Percentiles rank a stretch among this genome's conserved stretches.
phyloP scores from a whole-genome alignment of 345 rosid species.

The Cardiospermum halicacabum region DNA sequence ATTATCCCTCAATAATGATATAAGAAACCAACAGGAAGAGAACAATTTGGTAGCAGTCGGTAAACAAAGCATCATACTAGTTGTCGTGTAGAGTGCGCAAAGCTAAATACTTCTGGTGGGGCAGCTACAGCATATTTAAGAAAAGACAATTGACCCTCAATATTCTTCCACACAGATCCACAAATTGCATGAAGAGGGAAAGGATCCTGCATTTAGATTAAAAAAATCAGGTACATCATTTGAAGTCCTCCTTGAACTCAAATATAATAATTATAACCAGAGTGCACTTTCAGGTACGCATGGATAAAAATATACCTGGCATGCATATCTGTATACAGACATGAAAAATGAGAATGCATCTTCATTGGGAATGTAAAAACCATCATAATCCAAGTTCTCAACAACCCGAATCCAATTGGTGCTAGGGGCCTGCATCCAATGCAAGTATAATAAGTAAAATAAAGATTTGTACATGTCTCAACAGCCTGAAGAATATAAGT shows the following conservation, averaged over 20 bases:
- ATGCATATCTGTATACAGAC: conserved; percentile 72
- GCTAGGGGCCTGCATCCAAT: conserved; percentile 67
- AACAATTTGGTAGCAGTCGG: background rate
- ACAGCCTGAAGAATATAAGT: background rate
- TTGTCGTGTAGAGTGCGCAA: conserved; percentile 72
- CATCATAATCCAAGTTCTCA: conserved; percentile 83
- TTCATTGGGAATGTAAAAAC: conserved; percentile 73
- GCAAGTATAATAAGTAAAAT: background rate
- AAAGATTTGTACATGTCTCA: conserved; percentile 10
- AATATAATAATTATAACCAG: background rate
- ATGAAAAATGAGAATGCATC: conserved; percentile 80
- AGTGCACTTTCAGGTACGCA: background rate
- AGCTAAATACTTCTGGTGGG: conserved; percentile 84
- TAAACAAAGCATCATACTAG: conserved; percentile 53
- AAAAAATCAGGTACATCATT: background rate
- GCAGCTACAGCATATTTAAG: conserved; percentile 76
- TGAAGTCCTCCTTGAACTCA: background rate
- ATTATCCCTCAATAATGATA: conserved; percentile 13
- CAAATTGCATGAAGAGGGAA: conserved; percentile 90
- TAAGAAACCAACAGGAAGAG: conserved; percentile 14
- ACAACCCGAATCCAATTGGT: conserved; percentile 73
- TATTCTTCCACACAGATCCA: conserved; percentile 78
- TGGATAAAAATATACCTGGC: conserved; percentile 47
- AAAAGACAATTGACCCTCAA: conserved; percentile 82
- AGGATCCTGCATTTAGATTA: conserved; percentile 56